phyloP scores from a whole-genome alignment of 306 rosid genomes.

The Alnus glutinosa region DNA sequence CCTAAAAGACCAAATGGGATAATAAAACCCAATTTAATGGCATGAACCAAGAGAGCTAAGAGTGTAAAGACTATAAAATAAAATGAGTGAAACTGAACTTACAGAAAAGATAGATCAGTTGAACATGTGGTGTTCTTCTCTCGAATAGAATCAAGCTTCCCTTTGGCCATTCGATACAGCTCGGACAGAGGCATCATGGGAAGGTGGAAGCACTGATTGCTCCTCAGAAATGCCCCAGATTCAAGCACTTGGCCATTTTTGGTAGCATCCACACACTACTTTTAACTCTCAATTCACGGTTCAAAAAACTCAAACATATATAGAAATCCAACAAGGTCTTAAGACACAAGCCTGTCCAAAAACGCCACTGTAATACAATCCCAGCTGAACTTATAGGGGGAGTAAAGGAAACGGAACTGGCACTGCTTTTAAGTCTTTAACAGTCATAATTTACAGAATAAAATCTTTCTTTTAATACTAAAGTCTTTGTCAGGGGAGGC shows the following conservation, averaged over 20 bases:
- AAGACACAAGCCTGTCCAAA: constrained; percentile 43
- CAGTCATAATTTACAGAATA: constrained; percentile 38
- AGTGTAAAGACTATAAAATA: constrained; percentile 19
- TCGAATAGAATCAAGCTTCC: constrained; percentile 49
- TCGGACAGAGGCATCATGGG: constrained; percentile 83
- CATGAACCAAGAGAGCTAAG: constrained; percentile 19
- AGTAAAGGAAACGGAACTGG: constrained; percentile 6
- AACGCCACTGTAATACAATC: constrained; percentile 47
- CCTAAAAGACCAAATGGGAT: constrained; percentile 9
- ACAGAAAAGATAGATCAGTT: constrained; percentile 57
- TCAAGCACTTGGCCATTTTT: constrained; percentile 30
- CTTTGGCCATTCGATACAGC: constrained; percentile 66
- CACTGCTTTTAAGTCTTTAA: background rate
- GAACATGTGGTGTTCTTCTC: constrained; percentile 42
- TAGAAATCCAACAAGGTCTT: constrained; percentile 24
- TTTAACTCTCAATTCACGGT: constrained; percentile 21
- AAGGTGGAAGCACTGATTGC: constrained; percentile 30
- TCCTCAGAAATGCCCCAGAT: constrained; percentile 40
- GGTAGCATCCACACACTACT: constrained; percentile 36
- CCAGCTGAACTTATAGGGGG: constrained; percentile 33
- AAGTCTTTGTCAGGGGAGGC: constrained; percentile 54
- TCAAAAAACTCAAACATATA: constrained; percentile 35
- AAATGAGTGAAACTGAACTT: constrained; percentile 41
- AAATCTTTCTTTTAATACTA: constrained; percentile 34
- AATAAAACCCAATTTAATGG: constrained; percentile 18